Evolutionary conservation across 352 stramenopile species (phyloP).

Genomic region (Phytophthora melonis): DNA sequence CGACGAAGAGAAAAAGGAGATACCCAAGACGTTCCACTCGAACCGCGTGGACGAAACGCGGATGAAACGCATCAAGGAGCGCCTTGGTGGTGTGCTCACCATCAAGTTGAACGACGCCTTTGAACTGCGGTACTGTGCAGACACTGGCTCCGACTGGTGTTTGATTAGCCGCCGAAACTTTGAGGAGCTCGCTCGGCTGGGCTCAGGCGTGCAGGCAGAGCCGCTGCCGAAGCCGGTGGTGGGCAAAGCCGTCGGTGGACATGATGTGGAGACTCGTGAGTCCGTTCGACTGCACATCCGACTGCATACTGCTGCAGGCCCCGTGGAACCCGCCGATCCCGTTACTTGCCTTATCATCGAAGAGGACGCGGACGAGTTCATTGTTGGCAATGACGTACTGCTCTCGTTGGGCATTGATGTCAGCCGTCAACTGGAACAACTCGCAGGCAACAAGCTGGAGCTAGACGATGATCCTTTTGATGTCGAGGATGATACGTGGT

Average conservation of each 20-base stretch:
- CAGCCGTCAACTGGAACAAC: conserved; percentile 1
- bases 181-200: not conserved
- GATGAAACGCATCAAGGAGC: conserved; percentile 22
- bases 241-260: conserved; percentile 10
- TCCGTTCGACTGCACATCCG: not conserved
- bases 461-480: not conserved
- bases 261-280: conserved; percentile 9
- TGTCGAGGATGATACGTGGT: not conserved
- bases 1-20: conserved; percentile 12
- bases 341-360: conserved; percentile 18
- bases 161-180: conserved; percentile 12
- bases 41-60: not conserved
- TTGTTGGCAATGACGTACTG: conserved; percentile 16
- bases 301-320: conserved; percentile 11
- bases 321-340: conserved; percentile 3
- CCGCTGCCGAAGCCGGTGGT: not conserved
- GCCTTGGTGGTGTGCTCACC: conserved; percentile 17
- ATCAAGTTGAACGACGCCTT: conserved; percentile 11
- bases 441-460: not conserved
- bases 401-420: conserved; percentile 7
- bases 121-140: conserved; percentile 5
- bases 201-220: not conserved
- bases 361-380: conserved; percentile 17
- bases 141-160: conserved; percentile 9
- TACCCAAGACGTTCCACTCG: conserved; percentile 10